Evolutionary conservation across 441 rosid genomes (phyloP), one percentile per base, ranked within the genome.

Genomic region (Euphorbia schlechtendalii): DNA sequence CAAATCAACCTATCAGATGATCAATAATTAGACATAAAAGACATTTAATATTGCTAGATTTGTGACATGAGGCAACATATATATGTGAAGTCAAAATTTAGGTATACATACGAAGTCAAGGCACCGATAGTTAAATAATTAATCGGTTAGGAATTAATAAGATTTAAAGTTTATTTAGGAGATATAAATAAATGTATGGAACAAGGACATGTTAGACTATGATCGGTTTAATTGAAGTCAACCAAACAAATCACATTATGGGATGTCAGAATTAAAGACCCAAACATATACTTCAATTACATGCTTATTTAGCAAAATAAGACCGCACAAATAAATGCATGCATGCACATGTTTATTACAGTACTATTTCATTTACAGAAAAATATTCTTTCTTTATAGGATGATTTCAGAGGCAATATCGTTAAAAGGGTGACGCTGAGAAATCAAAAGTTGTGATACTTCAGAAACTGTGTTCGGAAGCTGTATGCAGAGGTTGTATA

Each of bases 211-310:
- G 13, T 17, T 1, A 22, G 18, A 22, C 21, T 5, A 25, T 17
- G 20, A 17, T 48, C 53, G 4, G 53, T 14, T 17, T 59, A 57
- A 38, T 41, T 10, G 5, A 71, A 60, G 67, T 66, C 69, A 72
- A 57, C 38, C 14, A 9, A 20, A 68, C 66, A 27, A 8, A 48
- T 59, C 63, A 64, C 52, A 54, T 32, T 20, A 59, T 68, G 46
- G 0, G 53, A 69, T 5, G 73, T 61, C 53, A 17, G n/a, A 48
- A 15, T 48, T 48, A 48, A 48, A 48, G 53, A 46, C 13, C 13
- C 12, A 41, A 17, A 17, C 52, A 46, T 5, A 46, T 14, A 46
- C 13, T 46, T n/a, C n/a, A n/a, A n/a, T n/a, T n/a, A n/a, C n/a
- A n/a, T n/a, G n/a, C n/a, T n/a, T n/a, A n/a, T n/a, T n/a, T n/a